Evolutionary conservation across 2,329 filamentous ascomycete species (phyloP), one percentile per base, ranked within the genome.

Genomic region (Fusarium subglutinans): DNA sequence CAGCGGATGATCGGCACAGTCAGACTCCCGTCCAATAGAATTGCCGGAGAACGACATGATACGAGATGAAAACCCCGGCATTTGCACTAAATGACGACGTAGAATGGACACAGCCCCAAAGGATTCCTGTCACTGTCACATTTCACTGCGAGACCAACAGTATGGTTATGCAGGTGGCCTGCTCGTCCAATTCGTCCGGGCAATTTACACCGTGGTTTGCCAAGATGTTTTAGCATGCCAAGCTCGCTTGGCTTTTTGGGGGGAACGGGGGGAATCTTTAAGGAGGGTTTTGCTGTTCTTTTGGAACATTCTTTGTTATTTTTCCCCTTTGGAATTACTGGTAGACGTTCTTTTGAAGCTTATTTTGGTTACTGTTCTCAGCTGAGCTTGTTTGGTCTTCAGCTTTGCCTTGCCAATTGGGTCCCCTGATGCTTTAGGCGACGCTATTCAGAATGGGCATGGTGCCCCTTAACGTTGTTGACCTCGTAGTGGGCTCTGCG

Each of bases 161-260:
- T 9, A 3, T n/a, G 5, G 22, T 24, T 20, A 30, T 55, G 51
- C 51, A 41, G 20, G 35, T 55, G 51, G 35, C 51, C 51, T 30
- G 20, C 11, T 41, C 35, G 14, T 35, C 17, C 24, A 24, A 48
- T 58, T 58, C 55, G 55, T 22, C 51, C 26, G 48, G 60, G 13
- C 13, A 41, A 50, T 55, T 37, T 54, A 38, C 40, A 50, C 43
- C 30, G 35, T 11, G 8, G 24, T 17, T 26, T 26, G 67, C 67
- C 67, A 70, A 70, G 66, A 38, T 47, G 8, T 6, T 48, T 13
- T n/a, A 9, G 17, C 28, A 47, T 70, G 67, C 67, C 59, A 70
- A 70, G 67, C 48, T 41, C 20, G 11, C 66, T 70, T 59, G 33
- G 66, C 66, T 30, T 53, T 24, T 47, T 22, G 8, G 22, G 48